Base-by-base conservation (phyloP, 768 basidiomycete species). In the Nidula microcarpa region DNA sequence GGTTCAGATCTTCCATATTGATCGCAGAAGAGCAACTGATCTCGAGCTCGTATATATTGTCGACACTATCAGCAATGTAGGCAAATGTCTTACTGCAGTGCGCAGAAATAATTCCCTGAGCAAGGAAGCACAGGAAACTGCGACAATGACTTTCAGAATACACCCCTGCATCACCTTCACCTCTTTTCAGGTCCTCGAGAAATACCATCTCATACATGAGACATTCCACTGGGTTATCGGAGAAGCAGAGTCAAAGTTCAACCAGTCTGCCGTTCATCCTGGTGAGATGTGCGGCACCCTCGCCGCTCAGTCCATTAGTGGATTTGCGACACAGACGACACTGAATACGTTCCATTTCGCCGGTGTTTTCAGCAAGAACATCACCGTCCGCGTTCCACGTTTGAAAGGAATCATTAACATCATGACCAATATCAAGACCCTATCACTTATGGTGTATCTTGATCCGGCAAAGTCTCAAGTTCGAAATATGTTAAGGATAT, bases 281-380 rank as follows among this genome's bases (percentile, higher is more conserved):
- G 95, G 96, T 44, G 97, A 98, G 72, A 99, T 99, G 97, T 98
- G 97, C 59, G 97, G 97, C 43, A 97, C 94, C 0, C 82, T 98
- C 18, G 89, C 96, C 35, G 97, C 97, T 0, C 97, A 99, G 73
- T 98, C 97, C 0, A 99, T 98, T 58, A 97, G 97, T 70, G 97
- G 98, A 76, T 96, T 97, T 0, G 97, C 97, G 4, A 99, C 97
- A 0, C 97, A 99, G 73, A 98, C 98, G 97, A 98, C 97, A 5
- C 72, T 99, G 54, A 99, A 99, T 69, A 98, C 96, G 0, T 99
- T 98, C 91, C 97, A 99, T 72, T 98, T 98, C 68, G 97, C 97
- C 55, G 97, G 97, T 87, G 97, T 99, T 18, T 96, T 97, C n/a
- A 94, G 91, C 65, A 98, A 98, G 75, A 98, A 97, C 72, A 97